Evolutionary conservation across 306 rosid species (phyloP), one percentile per base, ranked within the genome.

Genomic region (Mimosa bimucronata): DNA sequence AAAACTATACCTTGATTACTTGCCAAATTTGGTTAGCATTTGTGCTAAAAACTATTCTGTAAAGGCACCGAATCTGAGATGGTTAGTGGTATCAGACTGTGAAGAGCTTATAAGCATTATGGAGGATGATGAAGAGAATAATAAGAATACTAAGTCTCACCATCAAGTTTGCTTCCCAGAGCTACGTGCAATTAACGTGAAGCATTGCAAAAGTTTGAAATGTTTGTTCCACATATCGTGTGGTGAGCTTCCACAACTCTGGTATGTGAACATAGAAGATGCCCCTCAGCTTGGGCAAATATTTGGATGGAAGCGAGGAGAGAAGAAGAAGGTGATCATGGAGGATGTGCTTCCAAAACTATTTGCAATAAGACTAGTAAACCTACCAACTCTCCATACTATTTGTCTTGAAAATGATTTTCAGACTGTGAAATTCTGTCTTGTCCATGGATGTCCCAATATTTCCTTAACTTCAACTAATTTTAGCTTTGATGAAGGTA

Each of bases 161-260:
- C 11, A 37, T 13, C 50, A 78, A 15, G 9, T 15, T 4, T 37
- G 42, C 40, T 67, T 68, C 76, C 62, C 69, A 52, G 2, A 38
- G 29, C 29, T 68, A 1, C 7, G 1, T 37, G 2, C 2, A 7
- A 34, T 78, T 6, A 0, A 52, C 5, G 23, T 68, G 12, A 5
- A 41, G 18, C 2, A 26, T 16, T 78, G 81, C 76, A 16, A 78
- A 25, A 78, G 45, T 2, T 52, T 78, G 66, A 38, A 16, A 46
- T 37, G 2, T 9, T 8, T 74, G 1, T 74, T 74, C 37, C 7
- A 9, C 21, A 15, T 78, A 18, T 68, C 21, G 9, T 14, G 41
- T 45, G 53, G 26, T 4, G 8, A 19, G 28, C 52, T 79, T 60
- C 77, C 66, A 61, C 34, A 30, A 44, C 64, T 79, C 18, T 62